Conservation (phyloP, 352 stramenopile genomes). For the Globisporangium middletonii region DNA sequence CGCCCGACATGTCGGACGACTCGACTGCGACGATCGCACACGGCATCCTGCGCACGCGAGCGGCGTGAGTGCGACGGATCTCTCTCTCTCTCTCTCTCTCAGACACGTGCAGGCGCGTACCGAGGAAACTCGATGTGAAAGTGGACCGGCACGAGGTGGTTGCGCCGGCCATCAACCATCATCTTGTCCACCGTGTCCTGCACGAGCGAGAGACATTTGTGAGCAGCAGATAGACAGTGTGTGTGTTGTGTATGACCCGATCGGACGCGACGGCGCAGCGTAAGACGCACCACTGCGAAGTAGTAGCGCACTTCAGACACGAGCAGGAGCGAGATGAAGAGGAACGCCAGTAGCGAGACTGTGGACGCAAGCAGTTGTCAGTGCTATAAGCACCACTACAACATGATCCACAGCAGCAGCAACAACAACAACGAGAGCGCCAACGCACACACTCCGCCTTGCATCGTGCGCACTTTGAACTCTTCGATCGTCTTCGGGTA, state of each 20-base stretch:
- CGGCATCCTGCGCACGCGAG: constrained; percentile 40
- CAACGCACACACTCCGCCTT: constrained; percentile 68
- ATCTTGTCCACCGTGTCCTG: constrained; percentile 84
- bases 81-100: not conserved
- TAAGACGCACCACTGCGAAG: constrained; percentile 36
- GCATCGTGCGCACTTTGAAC: constrained; percentile 83
- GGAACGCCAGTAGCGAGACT: constrained; percentile 73
- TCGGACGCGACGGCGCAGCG: not conserved
- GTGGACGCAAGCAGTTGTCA: not conserved
- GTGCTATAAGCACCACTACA: no score
- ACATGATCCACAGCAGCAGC: not conserved
- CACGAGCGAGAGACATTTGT: not conserved
- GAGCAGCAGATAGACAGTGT: not conserved
- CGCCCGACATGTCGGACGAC: constrained; percentile 62
- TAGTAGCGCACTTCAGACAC: constrained; percentile 77
- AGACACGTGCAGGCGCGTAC: constrained; percentile 14
- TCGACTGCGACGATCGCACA: constrained; percentile 71
- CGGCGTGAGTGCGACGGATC: not conserved
- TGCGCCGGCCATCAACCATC: constrained; percentile 69
- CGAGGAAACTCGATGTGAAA: constrained; percentile 79
- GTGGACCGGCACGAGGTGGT: constrained; percentile 65
- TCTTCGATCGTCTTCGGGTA: constrained; percentile 87
- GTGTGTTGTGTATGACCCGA: no score
- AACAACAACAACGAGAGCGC: not conserved
- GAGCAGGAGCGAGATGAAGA: constrained; percentile 57